Evolutionary conservation across 2,329 filamentous ascomycete genomes (phyloP).

Genomic region (Ophiostoma quercus): DNA sequence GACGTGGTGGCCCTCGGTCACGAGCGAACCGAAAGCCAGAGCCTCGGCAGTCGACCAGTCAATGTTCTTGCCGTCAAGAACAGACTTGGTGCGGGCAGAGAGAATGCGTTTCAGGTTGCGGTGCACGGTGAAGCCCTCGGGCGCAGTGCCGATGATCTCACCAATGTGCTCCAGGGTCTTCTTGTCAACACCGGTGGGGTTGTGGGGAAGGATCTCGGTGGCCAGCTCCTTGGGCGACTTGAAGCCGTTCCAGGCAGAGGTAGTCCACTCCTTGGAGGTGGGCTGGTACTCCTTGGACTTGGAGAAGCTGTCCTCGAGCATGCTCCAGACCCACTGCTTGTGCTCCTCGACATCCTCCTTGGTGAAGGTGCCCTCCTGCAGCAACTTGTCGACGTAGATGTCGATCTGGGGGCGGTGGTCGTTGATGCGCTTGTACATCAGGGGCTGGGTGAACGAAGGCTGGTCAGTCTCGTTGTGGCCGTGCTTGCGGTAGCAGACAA

Average conservation of each 20-base stretch:
- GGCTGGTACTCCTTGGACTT: slow-evolving; percentile 97
- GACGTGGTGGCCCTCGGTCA: slow-evolving; percentile 91
- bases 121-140: slow-evolving; percentile 84
- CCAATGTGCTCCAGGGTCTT: slow-evolving; percentile 76
- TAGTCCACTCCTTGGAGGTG: slow-evolving; percentile 96
- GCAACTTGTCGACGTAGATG: slow-evolving; percentile 84
- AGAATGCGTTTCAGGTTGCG: slow-evolving; percentile 97
- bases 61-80: slow-evolving; percentile 86
- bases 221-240: slow-evolving; percentile 98
- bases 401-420: slow-evolving; percentile 80
- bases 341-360: slow-evolving; percentile 98
- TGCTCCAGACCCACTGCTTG: slow-evolving; percentile 99
- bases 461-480: slow-evolving; percentile 99
- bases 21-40: slow-evolving; percentile 85
- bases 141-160: slow-evolving; percentile 68
- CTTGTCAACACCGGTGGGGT: slow-evolving; percentile 72
- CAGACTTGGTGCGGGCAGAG: slow-evolving; percentile 80
- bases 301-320: slow-evolving; percentile 95
- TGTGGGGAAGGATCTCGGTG: slow-evolving; percentile 86
- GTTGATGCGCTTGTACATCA: slow-evolving; percentile 98
- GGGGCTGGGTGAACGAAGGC: slow-evolving; percentile 96
- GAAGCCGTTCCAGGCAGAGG: slow-evolving; percentile 98
- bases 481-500: slow-evolving; percentile 98
- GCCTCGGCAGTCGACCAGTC: slow-evolving; percentile 98
- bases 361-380: slow-evolving; percentile 89